Evolutionary conservation across 2,329 filamentous ascomycete species (phyloP), one percentile per base, ranked within the genome.

Genomic region (Camptophora hylomeconis): DNA sequence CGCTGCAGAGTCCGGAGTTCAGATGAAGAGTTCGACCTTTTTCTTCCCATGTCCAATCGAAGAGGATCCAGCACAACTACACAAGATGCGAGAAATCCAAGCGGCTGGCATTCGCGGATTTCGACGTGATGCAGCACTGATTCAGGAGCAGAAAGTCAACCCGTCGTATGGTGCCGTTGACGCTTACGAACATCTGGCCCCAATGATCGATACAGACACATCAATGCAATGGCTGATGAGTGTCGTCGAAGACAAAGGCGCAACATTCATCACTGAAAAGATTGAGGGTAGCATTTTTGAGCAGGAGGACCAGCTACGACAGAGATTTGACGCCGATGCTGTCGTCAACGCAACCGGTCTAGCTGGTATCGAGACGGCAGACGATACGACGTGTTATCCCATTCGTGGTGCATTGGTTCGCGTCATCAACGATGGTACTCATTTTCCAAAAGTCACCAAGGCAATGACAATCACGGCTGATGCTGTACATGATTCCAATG

Each of bases 301-400:
- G 18, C 41, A 53, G 14, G 57, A 60, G 36, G 45, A 49, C 13
- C 33, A 36, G 3, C 44, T 60, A 11, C 48, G 42, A 7, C 33
- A 35, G 7, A 40, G 47, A 2, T 59, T 52, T 39, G 39, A 43
- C 8, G 58, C 56, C 19, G 52, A 61, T 32, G 54, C 49, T 32
- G 60, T 64, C 28, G 39, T 64, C 37, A 63, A 61, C 42, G 54
- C 54, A 24, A 52, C 57, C 2, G 59, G 59, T 3, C 45, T 63
- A 11, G 48, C 50, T 12, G 80, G 45, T 20, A 40, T 40, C 8
- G 45, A 49, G n/a, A 42, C 58, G 2, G 58, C 56, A 1, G 52
- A 49, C 11, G 56, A 60, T 33, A 29, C 45, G n/a, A 46, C 43
- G 5, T 51, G 52, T 32, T 63, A 60, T 37, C 57, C 57, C 2